A percentile compares a stretch with the other conserved stretches of the same genome.
phyloP scores from a whole-genome alignment of 1,139 yeast genomes.

The Saccharomyces hybrid region DNA sequence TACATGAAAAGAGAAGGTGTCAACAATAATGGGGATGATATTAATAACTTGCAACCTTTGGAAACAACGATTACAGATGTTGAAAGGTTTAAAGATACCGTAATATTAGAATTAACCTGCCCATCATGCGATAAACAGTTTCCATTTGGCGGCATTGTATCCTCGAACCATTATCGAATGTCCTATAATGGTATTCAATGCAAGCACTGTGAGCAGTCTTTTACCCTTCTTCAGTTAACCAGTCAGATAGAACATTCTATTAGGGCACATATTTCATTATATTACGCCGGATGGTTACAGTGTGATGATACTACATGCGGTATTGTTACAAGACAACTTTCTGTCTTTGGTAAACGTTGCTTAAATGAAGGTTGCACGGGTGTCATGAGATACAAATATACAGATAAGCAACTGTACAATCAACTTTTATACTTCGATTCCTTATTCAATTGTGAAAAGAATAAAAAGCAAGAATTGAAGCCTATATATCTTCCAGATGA shows the following conservation, averaged over 20 bases:
- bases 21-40: slow-evolving; percentile 34
- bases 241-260: slow-evolving; percentile 68
- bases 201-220: slow-evolving; percentile 44
- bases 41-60: slow-evolving; percentile 58
- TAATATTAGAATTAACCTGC: slow-evolving; percentile 52
- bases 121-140: slow-evolving; percentile 52
- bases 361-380: slow-evolving; percentile 68
- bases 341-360: slow-evolving; percentile 86
- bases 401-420: slow-evolving; percentile 76
- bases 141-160: slow-evolving; percentile 65
- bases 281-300: slow-evolving; percentile 76
- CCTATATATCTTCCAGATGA: slow-evolving; percentile 38
- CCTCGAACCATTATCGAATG: slow-evolving; percentile 52
- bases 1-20: slow-evolving; percentile 47
- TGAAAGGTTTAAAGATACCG: slow-evolving; percentile 69
- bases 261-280: slow-evolving; percentile 60
- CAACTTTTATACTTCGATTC: slow-evolving; percentile 76
- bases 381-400: slow-evolving; percentile 67
- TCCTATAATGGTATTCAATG: slow-evolving; percentile 70
- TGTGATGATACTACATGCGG: slow-evolving; percentile 89
- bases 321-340: slow-evolving; percentile 70
- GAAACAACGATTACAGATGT: slow-evolving; percentile 77
- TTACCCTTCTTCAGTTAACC: slow-evolving; percentile 50
- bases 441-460: slow-evolving; percentile 76
- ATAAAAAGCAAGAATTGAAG: slow-evolving; percentile 48